A percentile compares a stretch with the other conserved stretches of the same genome.
Conservation (phyloP, 441 rosid genomes). For the Aleurites moluccanus region DNA sequence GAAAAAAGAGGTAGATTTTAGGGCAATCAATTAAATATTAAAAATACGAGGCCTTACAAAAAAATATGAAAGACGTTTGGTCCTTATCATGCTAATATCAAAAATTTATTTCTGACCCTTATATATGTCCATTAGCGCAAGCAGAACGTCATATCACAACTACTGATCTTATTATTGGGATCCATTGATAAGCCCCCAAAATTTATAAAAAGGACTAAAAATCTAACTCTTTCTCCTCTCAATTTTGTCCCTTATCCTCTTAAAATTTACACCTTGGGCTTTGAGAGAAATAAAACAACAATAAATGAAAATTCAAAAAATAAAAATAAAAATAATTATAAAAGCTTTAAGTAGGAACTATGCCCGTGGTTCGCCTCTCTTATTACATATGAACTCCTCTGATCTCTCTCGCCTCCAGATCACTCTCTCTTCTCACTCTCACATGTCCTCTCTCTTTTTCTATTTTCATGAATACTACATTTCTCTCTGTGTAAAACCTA, state of each 20-base stretch:
- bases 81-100: slow-evolving; percentile 26
- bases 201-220: neutral
- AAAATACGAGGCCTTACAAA: slow-evolving; percentile 16
- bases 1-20: neutral
- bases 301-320: neutral
- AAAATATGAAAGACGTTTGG: neutral
- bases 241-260: slow-evolving; percentile 26
- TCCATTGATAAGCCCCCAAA: slow-evolving; percentile 19
- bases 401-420: neutral
- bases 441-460: neutral
- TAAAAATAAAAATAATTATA: neutral
- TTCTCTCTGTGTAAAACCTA: neutral
- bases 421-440: neutral
- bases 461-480: neutral
- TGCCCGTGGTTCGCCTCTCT: slow-evolving; percentile 31
- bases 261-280: neutral
- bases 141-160: slow-evolving; percentile 20
- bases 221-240: too few relatives aligned
- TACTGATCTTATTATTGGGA: slow-evolving; percentile 20
- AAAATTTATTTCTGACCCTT: slow-evolving; percentile 15
- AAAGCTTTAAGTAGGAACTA: slow-evolving; percentile 12
- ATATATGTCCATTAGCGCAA: slow-evolving; percentile 17
- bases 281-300: neutral
- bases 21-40: neutral
- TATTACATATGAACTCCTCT: slow-evolving; percentile 23